These are phyloP conservation scores for Sugiyamaella lignohabitans DNA, from an alignment of 805 yeast genomes.

Conservation along the genomic window DNA sequence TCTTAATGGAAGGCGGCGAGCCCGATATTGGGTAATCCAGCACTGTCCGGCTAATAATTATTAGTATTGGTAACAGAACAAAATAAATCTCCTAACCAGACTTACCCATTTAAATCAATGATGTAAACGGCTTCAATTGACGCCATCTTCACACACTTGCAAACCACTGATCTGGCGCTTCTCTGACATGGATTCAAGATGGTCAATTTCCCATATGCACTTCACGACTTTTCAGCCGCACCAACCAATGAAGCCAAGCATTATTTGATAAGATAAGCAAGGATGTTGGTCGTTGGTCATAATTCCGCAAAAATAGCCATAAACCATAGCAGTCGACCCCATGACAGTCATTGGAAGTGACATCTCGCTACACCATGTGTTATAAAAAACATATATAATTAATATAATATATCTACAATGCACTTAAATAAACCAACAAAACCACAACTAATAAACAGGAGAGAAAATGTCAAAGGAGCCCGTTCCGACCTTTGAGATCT, in stretches of 20 bases:
- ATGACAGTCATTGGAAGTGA: too few relatives aligned
- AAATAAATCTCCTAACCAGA: not conserved
- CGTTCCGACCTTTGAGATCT: slow-evolving; percentile 86
- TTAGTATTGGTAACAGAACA: not conserved
- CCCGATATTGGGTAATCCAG: slow-evolving; percentile 35
- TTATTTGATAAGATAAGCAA: too few relatives aligned
- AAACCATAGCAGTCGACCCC: too few relatives aligned
- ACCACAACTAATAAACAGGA: slow-evolving; percentile 7
- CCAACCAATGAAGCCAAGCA: too few relatives aligned
- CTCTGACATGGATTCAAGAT: too few relatives aligned
- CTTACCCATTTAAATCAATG: slow-evolving; percentile 37
- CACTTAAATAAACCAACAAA: too few relatives aligned
- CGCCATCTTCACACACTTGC: slow-evolving; percentile 23
- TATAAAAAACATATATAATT: not conserved
- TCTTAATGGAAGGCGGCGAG: slow-evolving; percentile 30
- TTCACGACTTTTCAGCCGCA: too few relatives aligned
- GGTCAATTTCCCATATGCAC: too few relatives aligned
- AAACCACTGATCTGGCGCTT: not conserved
- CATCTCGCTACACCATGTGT: too few relatives aligned
- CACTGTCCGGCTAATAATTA: slow-evolving; percentile 29
- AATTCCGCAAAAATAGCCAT: too few relatives aligned
- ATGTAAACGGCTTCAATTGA: slow-evolving; percentile 37
- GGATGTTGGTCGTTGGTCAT: too few relatives aligned
- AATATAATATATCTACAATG: not conserved
- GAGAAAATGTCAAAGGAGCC: slow-evolving; percentile 78